Percentiles rank a stretch among this genome's conserved stretches.
Evolutionary conservation across 345 rosid genomes (phyloP).

Genomic region (Brassica napus): DNA sequence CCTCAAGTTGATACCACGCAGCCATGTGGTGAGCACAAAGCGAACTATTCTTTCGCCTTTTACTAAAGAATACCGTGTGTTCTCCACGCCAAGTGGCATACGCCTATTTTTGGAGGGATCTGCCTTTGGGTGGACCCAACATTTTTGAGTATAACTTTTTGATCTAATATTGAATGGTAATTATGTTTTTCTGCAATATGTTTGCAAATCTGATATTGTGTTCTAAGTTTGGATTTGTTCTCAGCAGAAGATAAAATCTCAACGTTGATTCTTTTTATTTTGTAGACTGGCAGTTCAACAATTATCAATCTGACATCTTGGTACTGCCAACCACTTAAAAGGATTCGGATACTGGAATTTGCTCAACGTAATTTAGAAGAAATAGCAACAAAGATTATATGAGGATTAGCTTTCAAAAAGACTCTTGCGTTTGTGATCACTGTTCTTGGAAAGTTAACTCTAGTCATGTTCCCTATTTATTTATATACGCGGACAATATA

Average conservation of each 20-base stretch:
- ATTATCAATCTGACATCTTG: neutral
- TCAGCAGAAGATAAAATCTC: neutral
- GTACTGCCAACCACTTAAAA: neutral
- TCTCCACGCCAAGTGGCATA: constrained; percentile 36
- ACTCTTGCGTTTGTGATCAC: neutral
- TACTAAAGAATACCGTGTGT: constrained; percentile 44
- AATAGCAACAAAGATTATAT: neutral
- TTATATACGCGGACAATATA: neutral
- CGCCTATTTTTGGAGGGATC: constrained; percentile 43
- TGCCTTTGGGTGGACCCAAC: neutral
- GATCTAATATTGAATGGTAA: neutral
- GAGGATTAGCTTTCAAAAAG: neutral
- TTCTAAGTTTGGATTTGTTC: neutral
- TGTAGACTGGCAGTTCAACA: neutral
- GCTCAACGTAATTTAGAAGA: neutral
- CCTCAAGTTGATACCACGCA: neutral
- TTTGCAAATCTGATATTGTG: too few relatives aligned
- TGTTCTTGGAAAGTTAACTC: constrained; percentile 1
- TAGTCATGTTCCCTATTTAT: neutral
- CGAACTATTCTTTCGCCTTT: constrained; percentile 45
- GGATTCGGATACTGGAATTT: neutral
- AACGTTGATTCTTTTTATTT: neutral
- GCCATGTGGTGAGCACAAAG: constrained; percentile 37
- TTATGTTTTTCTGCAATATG: neutral
- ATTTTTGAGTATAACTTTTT: neutral